phyloP scores from a whole-genome alignment of 495 filamentous ascomycete species.

The Cenococcum geophilum region DNA sequence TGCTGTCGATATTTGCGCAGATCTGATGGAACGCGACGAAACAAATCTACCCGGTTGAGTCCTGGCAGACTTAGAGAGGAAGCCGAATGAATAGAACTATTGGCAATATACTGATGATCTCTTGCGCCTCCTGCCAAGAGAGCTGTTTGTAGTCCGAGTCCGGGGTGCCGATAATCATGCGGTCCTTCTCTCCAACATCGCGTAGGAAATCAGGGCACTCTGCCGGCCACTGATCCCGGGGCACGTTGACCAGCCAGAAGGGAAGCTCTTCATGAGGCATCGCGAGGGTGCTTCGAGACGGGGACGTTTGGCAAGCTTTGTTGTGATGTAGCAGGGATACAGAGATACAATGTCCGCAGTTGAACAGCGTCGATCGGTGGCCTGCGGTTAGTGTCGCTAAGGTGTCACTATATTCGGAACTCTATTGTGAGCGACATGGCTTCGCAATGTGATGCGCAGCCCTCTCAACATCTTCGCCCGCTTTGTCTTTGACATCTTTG shows the following conservation, averaged over 20 bases:
- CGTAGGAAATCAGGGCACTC: slow-evolving; percentile 66
- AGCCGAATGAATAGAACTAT: not conserved
- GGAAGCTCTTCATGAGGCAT: slow-evolving; percentile 41
- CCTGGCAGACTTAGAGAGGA: slow-evolving; percentile 21
- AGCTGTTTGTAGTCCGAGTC: slow-evolving; percentile 53
- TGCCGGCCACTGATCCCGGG: slow-evolving; percentile 50
- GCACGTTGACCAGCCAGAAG: slow-evolving; percentile 79
- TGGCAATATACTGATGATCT: slow-evolving; percentile 48
- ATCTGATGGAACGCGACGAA: slow-evolving; percentile 67
- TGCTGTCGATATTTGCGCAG: slow-evolving; percentile 66
- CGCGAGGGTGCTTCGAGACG: not conserved
- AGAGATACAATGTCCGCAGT: not conserved
- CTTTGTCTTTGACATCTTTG: too few relatives aligned
- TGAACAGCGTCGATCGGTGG: not conserved
- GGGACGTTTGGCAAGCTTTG: not conserved
- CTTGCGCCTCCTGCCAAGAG: slow-evolving; percentile 58
- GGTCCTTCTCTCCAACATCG: slow-evolving; percentile 51
- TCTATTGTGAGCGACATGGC: too few relatives aligned
- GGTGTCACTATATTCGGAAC: too few relatives aligned
- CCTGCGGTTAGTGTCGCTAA: not conserved
- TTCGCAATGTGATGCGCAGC: too few relatives aligned
- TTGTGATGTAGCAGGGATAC: not conserved
- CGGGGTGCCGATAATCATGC: slow-evolving; percentile 56
- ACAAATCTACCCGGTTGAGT: slow-evolving; percentile 62
- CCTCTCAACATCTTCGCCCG: too few relatives aligned